Evolutionary conservation across 2,329 filamentous ascomycete species (phyloP).

Genomic region (Septoria petroselini): DNA sequence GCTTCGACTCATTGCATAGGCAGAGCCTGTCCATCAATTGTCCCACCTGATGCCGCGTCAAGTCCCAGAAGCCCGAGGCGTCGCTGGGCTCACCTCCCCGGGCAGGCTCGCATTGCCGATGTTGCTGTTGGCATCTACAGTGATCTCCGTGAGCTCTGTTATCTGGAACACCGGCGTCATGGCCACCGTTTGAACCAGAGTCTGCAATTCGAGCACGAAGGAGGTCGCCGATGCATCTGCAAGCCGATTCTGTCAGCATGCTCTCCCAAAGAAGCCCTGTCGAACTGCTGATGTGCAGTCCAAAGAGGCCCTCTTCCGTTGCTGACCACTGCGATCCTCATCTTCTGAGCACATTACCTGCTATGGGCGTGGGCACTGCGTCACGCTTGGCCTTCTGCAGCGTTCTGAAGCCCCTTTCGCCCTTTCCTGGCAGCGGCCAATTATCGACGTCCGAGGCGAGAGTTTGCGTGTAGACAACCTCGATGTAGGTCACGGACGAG

Average conservation of each 20-base stretch:
- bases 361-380: constrained; percentile 4
- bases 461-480: constrained; percentile 35
- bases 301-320: too few species aligned
- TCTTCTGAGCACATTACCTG: not conserved
- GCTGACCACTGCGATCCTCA: not conserved
- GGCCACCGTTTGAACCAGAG: constrained; percentile 6
- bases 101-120: not conserved
- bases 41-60: not conserved
- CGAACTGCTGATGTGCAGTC: too few species aligned
- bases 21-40: not conserved
- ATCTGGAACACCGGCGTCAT: constrained; percentile 3
- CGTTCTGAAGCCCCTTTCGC: constrained; percentile 34
- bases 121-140: not conserved
- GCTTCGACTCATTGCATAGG: too few species aligned
- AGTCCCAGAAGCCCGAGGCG: too few species aligned
- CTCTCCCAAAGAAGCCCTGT: not conserved
- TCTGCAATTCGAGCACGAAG: constrained; percentile 9
- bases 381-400: constrained; percentile 9
- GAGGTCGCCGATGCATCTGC: not conserved
- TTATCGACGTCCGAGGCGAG: constrained; percentile 34
- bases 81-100: not conserved
- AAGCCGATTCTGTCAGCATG: not conserved
- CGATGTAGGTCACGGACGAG: constrained; percentile 26
- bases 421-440: constrained; percentile 25
- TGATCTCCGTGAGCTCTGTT: constrained; percentile 9